Base-by-base conservation (phyloP, 1,284 basidiomycete species). In the Pseudomicrostroma phylloplanum region DNA sequence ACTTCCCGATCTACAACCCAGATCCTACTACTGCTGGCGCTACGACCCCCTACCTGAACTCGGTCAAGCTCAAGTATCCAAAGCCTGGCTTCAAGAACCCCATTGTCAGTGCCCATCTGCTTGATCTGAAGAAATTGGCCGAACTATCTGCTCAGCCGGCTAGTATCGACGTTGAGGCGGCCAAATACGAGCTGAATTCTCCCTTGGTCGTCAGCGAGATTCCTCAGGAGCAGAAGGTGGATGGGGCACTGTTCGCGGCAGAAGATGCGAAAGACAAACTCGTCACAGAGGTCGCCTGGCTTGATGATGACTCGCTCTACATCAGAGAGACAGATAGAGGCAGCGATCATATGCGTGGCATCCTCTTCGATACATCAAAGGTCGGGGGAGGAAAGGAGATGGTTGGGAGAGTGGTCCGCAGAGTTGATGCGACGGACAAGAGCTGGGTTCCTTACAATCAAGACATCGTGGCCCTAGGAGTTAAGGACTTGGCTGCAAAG, bases 11-110 rank as follows among this genome's bases (percentile, higher is more conserved):
- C 58, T 97, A 94, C 81, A 49, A 68, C 26, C 19, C 19, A 15
- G 51, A 54, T 13, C 19, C 15, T 7, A 13, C 2, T 25, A 15
- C 15, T 25, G 21, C 51, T 21, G 51, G 51, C 3, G 13, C 19
- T 6, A 71, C 71, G 17, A 66, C 67, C 11, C 68, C 73, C 23
- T 76, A 76, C 49, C 67, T 66, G 40, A 43, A 58, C 17, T 70
- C 60, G 60, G 63, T 58, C n/a, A 43, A 66, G 57, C 73, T 76
- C 69, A 73, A 73, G 65, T 83, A 82, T 68, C 81, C 83, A 39
- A 83, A 84, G 79, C 92, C 93, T 12, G 94, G 93, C 1, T 94
- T 88, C 74, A 84, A 86, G 26, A 97, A 96, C 75, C 94, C 94
- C 1, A 80, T 89, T 30, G 91, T 91, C 39, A 85, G 86, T 9